Conservation (phyloP, 129 eudicot genomes). For the Dittrichia graveolens region DNA sequence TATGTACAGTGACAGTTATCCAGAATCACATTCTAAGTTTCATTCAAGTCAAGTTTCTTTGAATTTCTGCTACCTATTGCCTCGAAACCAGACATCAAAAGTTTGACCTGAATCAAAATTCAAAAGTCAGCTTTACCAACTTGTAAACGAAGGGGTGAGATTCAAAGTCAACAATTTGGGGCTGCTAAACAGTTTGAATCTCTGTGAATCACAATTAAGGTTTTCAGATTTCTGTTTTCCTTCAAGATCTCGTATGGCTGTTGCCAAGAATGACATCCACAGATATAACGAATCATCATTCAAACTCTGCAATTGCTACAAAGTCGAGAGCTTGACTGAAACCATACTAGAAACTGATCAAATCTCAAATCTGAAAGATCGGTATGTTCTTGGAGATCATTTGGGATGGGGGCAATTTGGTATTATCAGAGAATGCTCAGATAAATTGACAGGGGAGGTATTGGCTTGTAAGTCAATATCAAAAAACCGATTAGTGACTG, state of each 20-base stretch:
- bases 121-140: conserved; percentile 18
- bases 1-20: conserved; percentile 15
- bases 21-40: conserved; percentile 19
- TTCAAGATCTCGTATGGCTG: conserved; percentile 57
- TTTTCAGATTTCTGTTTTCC: conserved; percentile 18
- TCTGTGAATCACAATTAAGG: conserved; percentile 17
- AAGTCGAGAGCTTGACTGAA: conserved; percentile 50
- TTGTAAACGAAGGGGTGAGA: background rate
- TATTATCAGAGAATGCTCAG: conserved; percentile 62
- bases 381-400: conserved; percentile 64
- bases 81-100: conserved; percentile 19
- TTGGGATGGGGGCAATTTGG: conserved; percentile 90
- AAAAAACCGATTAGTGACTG: conserved; percentile 68
- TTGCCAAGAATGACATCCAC: conserved; percentile 49
- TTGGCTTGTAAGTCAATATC: conserved; percentile 89
- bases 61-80: conserved; percentile 5
- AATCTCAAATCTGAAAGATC: conserved; percentile 52
- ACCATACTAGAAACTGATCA: conserved; percentile 53
- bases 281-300: conserved; percentile 37
- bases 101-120: conserved; percentile 47
- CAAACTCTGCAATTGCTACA: conserved; percentile 52
- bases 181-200: conserved; percentile 29
- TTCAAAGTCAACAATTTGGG: conserved; percentile 17
- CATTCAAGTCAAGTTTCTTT: conserved; percentile 5
- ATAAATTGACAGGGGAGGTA: conserved; percentile 58